Evolutionary conservation across 2,329 filamentous ascomycete genomes (phyloP), one percentile per base, ranked within the genome.

Genomic region (Claviceps spartinae): DNA sequence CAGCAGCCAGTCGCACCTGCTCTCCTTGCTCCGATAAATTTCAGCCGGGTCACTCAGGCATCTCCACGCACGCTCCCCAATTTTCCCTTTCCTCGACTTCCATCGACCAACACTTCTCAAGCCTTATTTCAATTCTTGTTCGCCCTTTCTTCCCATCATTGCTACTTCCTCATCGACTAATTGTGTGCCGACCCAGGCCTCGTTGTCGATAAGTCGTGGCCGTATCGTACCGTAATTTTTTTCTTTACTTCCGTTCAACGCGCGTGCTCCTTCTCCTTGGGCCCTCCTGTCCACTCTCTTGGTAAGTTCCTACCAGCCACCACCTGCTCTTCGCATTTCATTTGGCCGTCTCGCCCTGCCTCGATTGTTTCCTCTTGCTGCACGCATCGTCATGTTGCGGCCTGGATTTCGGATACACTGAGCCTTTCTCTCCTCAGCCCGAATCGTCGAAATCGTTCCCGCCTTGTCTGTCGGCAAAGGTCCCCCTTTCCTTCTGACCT

Each of bases 121-220:
- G 54, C 56, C 55, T 11, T 18, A 57, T 54, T 57, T 56, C 54
- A 57, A 57, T 56, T 57, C 53, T 50, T 50, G 54, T 58, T 54
- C 54, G 51, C 55, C 52, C 49, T 34, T 51, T 52, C 52, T 49
- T 60, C 56, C 59, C 64, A 63, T 67, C 66, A 67, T 67, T 66
- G 65, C 64, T 66, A 65, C 63, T 67, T 65, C 64, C 63, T 60
- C 57, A 60, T 61, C 58, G 58, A 50, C 52, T 49, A 48, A 52
- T 40, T 48, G 45, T 52, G 51, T 49, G 46, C 56, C 52, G 43
- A 41, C 45, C 43, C 34, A 48, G 56, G 55, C 54, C 36, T 53
- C 37, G 14, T 49, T 37, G 54, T 54, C 49, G 54, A 55, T 46
- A 51, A 24, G 50, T 55, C 48, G 52, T 55, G 59, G 57, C 54